Conservation (phyloP, 1,284 basidiomycete species). For the Cerrena zonata region DNA sequence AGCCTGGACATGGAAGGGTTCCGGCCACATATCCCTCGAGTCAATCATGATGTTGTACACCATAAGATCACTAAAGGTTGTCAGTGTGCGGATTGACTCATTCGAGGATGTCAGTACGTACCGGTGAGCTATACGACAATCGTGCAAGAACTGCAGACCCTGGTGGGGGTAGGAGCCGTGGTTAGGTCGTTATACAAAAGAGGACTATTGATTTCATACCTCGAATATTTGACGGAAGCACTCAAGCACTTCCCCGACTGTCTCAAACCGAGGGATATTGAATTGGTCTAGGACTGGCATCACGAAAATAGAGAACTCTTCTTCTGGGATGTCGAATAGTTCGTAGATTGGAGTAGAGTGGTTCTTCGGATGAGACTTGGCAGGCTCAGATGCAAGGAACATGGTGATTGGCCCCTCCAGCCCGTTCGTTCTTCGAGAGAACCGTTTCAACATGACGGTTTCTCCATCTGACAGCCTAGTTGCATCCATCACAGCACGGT, state of each 20-base stretch:
- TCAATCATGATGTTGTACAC: conserved; percentile 37
- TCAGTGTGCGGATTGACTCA: too few species aligned
- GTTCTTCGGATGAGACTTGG: conserved; percentile 18
- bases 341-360: conserved; percentile 25
- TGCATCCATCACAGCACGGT: conserved; percentile 19
- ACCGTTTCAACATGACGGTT: conserved; percentile 18
- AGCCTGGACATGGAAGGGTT: conserved; percentile 24
- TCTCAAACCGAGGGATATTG: conserved; percentile 18
- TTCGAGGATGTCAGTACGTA: background rate
- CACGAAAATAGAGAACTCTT: conserved; percentile 18
- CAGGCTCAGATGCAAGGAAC: conserved; percentile 12
- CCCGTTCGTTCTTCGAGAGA: conserved; percentile 7
- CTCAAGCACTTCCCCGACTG: conserved; percentile 23
- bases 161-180: too few species aligned
- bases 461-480: conserved; percentile 16
- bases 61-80: conserved; percentile 37
- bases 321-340: conserved; percentile 14
- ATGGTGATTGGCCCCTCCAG: conserved; percentile 18
- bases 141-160: conserved; percentile 17
- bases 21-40: conserved; percentile 22
- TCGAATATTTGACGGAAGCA: conserved; percentile 24
- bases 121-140: conserved; percentile 13
- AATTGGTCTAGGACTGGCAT: conserved; percentile 22
- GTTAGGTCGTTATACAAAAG: too few species aligned
- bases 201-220: too few species aligned